Conservation (phyloP, 1,139 yeast genomes). For the Pichia sp. region DNA sequence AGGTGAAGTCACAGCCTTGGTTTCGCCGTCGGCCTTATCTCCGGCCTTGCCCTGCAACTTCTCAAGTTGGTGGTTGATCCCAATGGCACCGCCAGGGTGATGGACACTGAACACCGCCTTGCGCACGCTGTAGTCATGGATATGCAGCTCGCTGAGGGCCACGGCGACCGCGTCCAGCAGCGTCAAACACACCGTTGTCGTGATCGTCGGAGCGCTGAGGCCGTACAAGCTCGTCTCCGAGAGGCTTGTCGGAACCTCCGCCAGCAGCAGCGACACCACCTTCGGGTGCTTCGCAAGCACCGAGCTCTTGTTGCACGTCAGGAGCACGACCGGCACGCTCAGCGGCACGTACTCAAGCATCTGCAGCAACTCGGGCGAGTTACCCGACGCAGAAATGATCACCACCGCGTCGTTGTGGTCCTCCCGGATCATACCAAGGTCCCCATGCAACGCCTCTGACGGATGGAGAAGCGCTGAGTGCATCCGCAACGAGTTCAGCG, state of each 20-base stretch:
- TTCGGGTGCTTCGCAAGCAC: conserved; percentile 43
- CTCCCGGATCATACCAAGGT: conserved; percentile 64
- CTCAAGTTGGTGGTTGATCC: conserved; percentile 40
- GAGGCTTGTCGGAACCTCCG: conserved; percentile 55
- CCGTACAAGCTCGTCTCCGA: conserved; percentile 71
- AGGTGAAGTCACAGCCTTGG: too few species aligned
- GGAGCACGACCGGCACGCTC: conserved; percentile 51
- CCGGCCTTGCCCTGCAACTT: neutral
- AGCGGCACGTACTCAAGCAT: conserved; percentile 56
- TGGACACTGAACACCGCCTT: conserved; percentile 56
- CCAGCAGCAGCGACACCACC: conserved; percentile 51
- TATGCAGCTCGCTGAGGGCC: conserved; percentile 65
- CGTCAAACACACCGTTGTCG: conserved; percentile 72
- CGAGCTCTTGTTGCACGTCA: conserved; percentile 57
- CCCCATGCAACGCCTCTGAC: conserved; percentile 87
- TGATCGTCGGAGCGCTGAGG: conserved; percentile 81
- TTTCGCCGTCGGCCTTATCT: too few species aligned
- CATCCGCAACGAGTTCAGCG: conserved; percentile 73
- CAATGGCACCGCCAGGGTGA: conserved; percentile 93
- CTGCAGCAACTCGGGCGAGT: conserved; percentile 68
- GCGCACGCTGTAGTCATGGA: conserved; percentile 51
- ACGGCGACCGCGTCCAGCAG: conserved; percentile 77
- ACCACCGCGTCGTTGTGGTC: conserved; percentile 55
- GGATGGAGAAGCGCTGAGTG: conserved; percentile 72
- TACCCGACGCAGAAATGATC: conserved; percentile 76